These are phyloP conservation scores for Talaromyces sp. DNA, from an alignment of 2,329 filamentous ascomycete species.

Conservation along the genomic window DNA sequence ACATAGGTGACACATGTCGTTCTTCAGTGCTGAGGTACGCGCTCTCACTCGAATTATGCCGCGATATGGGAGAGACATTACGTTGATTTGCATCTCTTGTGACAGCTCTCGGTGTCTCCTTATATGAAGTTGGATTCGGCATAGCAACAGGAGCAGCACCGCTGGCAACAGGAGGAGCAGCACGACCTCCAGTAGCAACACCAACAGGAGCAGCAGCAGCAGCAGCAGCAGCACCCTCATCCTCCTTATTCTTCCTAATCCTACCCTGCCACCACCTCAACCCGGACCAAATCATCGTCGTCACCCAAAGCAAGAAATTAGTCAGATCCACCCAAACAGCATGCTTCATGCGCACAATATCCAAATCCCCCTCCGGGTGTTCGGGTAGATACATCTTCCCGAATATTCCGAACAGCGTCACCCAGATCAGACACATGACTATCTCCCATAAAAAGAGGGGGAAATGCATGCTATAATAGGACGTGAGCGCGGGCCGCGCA, in stretches of 20 bases:
- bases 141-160: neutral
- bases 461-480: constrained; percentile 26
- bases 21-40: neutral
- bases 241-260: neutral
- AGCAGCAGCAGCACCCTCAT: neutral
- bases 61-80: neutral
- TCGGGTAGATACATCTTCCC: constrained; percentile 75
- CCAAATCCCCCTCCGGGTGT: constrained; percentile 60
- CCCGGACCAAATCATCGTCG: constrained; percentile 51
- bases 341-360: constrained; percentile 75
- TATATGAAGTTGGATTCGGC: neutral
- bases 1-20: neutral
- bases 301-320: constrained; percentile 73
- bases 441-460: constrained; percentile 66
- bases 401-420: constrained; percentile 79
- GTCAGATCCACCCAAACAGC: constrained; percentile 80
- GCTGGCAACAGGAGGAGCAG: neutral
- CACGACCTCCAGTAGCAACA: neutral
- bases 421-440: constrained; percentile 74
- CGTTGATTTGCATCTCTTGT: neutral
- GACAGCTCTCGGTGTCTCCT: neutral
- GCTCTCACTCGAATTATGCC: neutral
- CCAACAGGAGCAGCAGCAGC: neutral
- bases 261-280: constrained; percentile 29
- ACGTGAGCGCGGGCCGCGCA: constrained; percentile 26